These are phyloP conservation scores for Coelastrella sp. DNA, from an alignment of 139 green algal species.

Conservation along the genomic window DNA sequence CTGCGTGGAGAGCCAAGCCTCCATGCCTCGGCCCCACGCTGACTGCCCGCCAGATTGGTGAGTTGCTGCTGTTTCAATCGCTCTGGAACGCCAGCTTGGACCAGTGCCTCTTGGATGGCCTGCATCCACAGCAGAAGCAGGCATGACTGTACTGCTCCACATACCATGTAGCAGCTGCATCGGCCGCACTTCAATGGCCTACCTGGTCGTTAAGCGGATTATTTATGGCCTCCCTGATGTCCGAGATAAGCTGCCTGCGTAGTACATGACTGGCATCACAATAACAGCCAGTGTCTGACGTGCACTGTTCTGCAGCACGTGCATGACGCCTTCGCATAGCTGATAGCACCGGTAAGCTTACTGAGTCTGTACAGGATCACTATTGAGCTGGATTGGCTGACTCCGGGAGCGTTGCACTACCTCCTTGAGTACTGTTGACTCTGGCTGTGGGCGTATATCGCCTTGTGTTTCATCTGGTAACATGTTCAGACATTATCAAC, in stretches of 20 bases:
- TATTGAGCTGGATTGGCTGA: no score
- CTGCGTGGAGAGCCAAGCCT: background rate
- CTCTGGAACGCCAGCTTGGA: background rate
- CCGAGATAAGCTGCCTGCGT: slow-evolving; percentile 19
- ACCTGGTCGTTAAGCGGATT: slow-evolving; percentile 6
- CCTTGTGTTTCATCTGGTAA: no score
- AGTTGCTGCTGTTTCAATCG: background rate
- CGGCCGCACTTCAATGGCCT: background rate
- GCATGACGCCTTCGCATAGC: no score
- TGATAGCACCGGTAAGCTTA: no score
- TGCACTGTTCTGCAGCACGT: no score
- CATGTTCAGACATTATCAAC: no score
- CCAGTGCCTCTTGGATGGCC: slow-evolving; percentile 8
- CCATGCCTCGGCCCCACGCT: background rate
- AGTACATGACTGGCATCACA: background rate
- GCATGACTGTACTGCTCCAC: no score
- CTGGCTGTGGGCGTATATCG: no score
- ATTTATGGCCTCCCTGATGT: background rate
- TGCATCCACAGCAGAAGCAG: background rate
- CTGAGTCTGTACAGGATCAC: no score
- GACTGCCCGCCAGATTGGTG: background rate
- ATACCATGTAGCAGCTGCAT: background rate
- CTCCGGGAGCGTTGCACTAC: no score
- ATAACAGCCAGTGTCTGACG: no score
- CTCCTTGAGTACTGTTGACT: no score